Evolutionary conservation across 306 rosid species (phyloP).

Genomic region (Vigna unguiculata): DNA sequence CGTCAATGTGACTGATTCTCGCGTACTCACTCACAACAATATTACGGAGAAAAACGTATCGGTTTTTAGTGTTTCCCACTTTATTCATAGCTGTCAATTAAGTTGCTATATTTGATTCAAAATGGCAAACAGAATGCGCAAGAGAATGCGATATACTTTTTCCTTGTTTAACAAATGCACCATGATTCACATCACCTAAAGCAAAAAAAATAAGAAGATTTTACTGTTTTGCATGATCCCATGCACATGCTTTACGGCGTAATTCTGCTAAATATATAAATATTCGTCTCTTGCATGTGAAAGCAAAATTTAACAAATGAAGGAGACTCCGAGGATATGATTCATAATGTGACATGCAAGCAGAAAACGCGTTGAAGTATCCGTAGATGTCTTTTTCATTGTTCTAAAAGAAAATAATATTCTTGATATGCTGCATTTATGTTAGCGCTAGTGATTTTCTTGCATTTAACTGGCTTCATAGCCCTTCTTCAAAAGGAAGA

Average conservation of each 20-base stretch:
- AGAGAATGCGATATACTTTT: slow-evolving; percentile 21
- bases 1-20: slow-evolving; percentile 49
- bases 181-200: background rate
- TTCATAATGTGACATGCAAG: slow-evolving; percentile 39
- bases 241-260: slow-evolving; percentile 34
- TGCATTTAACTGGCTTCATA: slow-evolving; percentile 41
- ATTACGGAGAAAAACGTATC: slow-evolving; percentile 2
- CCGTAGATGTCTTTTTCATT: slow-evolving; percentile 31
- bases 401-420: slow-evolving; percentile 18
- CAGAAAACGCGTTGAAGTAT: slow-evolving; percentile 48
- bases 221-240: slow-evolving; percentile 41
- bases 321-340: slow-evolving; percentile 27
- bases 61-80: slow-evolving; percentile 30
- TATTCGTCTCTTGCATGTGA: slow-evolving; percentile 51
- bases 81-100: slow-evolving; percentile 38
- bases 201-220: background rate
- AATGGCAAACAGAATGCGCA: slow-evolving; percentile 38
- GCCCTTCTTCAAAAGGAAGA: slow-evolving; percentile 55
- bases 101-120: slow-evolving; percentile 31
- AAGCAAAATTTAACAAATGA: slow-evolving; percentile 34
- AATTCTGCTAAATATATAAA: slow-evolving; percentile 29
- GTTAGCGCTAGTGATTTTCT: slow-evolving; percentile 27
- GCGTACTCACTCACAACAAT: slow-evolving; percentile 9
- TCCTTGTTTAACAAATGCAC: slow-evolving; percentile 33
- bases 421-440: slow-evolving; percentile 33